phyloP scores from a whole-genome alignment of 2,329 filamentous ascomycete species.

The Simplicillium sp. region DNA sequence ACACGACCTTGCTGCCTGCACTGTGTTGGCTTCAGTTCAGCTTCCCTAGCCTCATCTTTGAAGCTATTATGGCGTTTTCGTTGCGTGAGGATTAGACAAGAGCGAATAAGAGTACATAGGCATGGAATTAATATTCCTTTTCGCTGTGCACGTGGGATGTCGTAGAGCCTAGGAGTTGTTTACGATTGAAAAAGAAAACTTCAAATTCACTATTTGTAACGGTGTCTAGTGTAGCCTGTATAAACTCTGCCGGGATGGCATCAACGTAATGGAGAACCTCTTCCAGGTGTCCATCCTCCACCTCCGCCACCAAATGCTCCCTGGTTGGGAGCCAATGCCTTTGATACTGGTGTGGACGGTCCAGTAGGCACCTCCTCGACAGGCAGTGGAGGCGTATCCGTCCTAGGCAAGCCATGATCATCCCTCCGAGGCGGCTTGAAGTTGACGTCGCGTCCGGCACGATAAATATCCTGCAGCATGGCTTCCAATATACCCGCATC shows the following conservation, averaged over 20 bases:
- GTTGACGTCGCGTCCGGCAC: slow-evolving; percentile 35
- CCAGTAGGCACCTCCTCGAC: slow-evolving; percentile 20
- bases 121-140: too few relatives aligned
- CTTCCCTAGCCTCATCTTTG: too few relatives aligned
- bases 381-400: slow-evolving; percentile 44
- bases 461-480: slow-evolving; percentile 82
- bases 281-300: slow-evolving; percentile 35
- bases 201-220: neutral
- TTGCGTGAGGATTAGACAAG: neutral
- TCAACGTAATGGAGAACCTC: slow-evolving; percentile 22
- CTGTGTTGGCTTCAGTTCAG: too few relatives aligned
- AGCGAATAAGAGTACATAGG: neutral
- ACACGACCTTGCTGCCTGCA: too few relatives aligned
- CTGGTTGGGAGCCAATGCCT: slow-evolving; percentile 24
- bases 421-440: slow-evolving; percentile 42
- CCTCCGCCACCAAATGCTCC: slow-evolving; percentile 27
- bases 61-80: too few relatives aligned
- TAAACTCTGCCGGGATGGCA: too few relatives aligned
- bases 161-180: too few relatives aligned
- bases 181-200: too few relatives aligned
- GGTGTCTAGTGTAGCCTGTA: too few relatives aligned
- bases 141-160: too few relatives aligned
- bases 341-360: slow-evolving; percentile 38
- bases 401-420: slow-evolving; percentile 31
- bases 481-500: slow-evolving; percentile 76